Base-by-base conservation (phyloP, 495 filamentous ascomycete species). In the Aspergillus avenaceus region DNA sequence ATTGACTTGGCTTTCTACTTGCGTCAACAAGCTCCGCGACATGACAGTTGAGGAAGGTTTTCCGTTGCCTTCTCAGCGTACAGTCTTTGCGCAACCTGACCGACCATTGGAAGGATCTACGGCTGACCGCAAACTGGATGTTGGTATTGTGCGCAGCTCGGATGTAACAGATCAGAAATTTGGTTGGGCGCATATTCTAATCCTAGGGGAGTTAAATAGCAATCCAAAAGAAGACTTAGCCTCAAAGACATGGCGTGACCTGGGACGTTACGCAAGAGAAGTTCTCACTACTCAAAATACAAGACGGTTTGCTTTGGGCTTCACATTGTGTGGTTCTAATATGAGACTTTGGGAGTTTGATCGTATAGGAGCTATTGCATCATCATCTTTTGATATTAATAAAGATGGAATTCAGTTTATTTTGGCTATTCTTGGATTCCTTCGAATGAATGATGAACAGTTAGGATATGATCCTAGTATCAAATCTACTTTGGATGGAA, bases 301-400 rank as follows among this genome's bases (percentile, higher is more conserved):
- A 21, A 54, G 54, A 3, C 49, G 54, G 5, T 60, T 54, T 45
- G 47, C 41, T 8, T 16, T 54, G 5, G 54, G 54, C 9, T 57
- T 60, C 41, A 58, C 58, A 14, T 22, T 60, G 1, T 60, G 54
- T 40, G 54, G 58, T 5, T 29, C 50, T 5, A 43, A 19, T 21
- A 60, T 60, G 58, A 49, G 50, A 25, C 24, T 60, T 0, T 60
- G 54, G 58, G 54, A 50, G 26, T 78, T 78, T 58, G 70, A 78
- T 58, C 62, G 72, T 19, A 45, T 73, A 12, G 73, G 74, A 26
- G 68, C 53, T 2, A 66, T 76, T 14, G 71, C 66, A 21, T 80
- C 72, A 12, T 52, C 60, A 23, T 38, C 45, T 24, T 78, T 79
- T 51, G 54, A 75, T 54, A 73, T 78, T 48, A 72, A 80, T 49